Evolutionary conservation across 148 eudicot genomes (phyloP).

Genomic region (Rhododendron williamsianum): DNA sequence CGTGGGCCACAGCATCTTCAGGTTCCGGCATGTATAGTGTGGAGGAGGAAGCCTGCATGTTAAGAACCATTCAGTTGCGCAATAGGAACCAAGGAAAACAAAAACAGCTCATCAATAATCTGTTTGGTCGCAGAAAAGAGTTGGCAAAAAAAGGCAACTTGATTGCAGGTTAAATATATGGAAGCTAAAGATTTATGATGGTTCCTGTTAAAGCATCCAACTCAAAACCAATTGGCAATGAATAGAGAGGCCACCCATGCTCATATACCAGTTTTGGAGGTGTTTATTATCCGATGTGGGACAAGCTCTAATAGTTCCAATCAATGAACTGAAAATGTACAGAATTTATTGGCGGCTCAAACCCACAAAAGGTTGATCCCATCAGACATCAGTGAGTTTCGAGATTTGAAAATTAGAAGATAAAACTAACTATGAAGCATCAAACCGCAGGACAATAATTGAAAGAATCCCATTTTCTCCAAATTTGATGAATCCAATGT

Average conservation of each 20-base stretch:
- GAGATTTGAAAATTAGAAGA: background rate
- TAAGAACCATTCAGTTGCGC: background rate
- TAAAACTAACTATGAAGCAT: background rate
- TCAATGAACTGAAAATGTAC: background rate
- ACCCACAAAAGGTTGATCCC: background rate
- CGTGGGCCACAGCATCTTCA: conserved; percentile 94
- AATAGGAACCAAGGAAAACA: background rate
- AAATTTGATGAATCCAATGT: background rate
- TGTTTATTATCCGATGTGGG: background rate
- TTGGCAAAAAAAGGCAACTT: background rate
- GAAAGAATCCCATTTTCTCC: background rate
- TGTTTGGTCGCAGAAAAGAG: background rate
- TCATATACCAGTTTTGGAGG: background rate
- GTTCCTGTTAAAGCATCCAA: background rate
- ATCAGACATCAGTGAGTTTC: background rate
- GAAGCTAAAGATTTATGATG: background rate
- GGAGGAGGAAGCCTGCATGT: conserved; percentile 63
- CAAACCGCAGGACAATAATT: too few relatives aligned
- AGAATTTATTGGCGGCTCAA: background rate
- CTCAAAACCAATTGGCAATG: too few relatives aligned
- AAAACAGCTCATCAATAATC: background rate
- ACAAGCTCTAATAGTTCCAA: background rate
- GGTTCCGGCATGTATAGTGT: conserved; percentile 90
- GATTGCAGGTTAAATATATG: background rate
- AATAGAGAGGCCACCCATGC: background rate